Conservation (phyloP, 148 eudicot species). For the Nepenthes mirabilis region DNA sequence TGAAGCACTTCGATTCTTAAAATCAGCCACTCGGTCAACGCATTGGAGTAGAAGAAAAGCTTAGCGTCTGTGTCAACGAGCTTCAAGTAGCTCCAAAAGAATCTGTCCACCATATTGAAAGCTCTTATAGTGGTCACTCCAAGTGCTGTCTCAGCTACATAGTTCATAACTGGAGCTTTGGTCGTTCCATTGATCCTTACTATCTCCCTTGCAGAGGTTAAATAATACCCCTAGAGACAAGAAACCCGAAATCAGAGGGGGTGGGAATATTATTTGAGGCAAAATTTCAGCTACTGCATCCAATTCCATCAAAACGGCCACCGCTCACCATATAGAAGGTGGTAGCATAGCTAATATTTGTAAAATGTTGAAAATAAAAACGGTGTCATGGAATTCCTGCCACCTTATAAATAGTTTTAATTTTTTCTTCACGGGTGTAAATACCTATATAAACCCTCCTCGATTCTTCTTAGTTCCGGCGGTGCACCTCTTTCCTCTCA, state of each 20-base stretch:
- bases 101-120: constrained; percentile 35
- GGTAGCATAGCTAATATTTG: too few relatives aligned
- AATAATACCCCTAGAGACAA: constrained; percentile 34
- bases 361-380: too few relatives aligned
- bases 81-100: constrained; percentile 34
- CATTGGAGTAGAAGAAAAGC: constrained; percentile 41
- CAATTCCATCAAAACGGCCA: too few relatives aligned
- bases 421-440: too few relatives aligned
- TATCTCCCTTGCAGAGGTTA: constrained; percentile 53
- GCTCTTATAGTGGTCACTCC: constrained; percentile 64
- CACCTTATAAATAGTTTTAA: too few relatives aligned
- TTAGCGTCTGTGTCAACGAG: constrained; percentile 66
- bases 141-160: constrained; percentile 48
- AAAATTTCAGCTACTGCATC: too few relatives aligned
- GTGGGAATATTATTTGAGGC: too few relatives aligned
- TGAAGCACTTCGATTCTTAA: constrained; percentile 60
- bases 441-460: too few relatives aligned
- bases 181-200: constrained; percentile 67
- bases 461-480: too few relatives aligned
- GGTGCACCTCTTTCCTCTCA: too few relatives aligned
- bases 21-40: constrained; percentile 50
- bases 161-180: constrained; percentile 58
- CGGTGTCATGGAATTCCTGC: too few relatives aligned
- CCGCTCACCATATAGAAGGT: too few relatives aligned
- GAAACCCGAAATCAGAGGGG: not conserved